Evolutionary conservation across 306 rosid species (phyloP).

Genomic region (Lathyrus tuberosus): DNA sequence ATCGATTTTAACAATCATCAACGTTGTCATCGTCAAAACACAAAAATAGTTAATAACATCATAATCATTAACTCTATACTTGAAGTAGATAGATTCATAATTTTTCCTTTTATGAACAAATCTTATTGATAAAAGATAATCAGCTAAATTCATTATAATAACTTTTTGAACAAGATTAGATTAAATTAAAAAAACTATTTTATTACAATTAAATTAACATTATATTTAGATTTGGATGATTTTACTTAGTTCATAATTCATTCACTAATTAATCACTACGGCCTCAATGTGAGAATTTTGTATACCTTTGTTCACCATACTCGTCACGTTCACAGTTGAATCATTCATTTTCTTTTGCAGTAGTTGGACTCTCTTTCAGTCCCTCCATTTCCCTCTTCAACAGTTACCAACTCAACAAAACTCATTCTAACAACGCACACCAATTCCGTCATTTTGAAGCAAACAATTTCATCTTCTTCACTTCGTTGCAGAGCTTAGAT

Average conservation of each 20-base stretch:
- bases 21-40: too few species aligned
- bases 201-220: too few species aligned
- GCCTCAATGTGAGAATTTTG: not conserved
- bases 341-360: not conserved
- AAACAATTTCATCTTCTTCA: not conserved
- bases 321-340: not conserved
- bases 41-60: too few species aligned
- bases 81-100: too few species aligned
- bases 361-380: not conserved
- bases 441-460: not conserved
- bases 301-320: not conserved
- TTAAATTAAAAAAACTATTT: too few species aligned
- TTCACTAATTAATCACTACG: not conserved
- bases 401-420: not conserved
- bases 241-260: not conserved
- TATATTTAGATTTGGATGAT: too few species aligned
- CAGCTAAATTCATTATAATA: too few species aligned
- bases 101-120: too few species aligned
- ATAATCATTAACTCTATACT: too few species aligned
- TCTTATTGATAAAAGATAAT: too few species aligned
- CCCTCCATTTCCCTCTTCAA: not conserved
- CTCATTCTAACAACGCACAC: not conserved
- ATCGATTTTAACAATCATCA: too few species aligned
- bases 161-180: too few species aligned
- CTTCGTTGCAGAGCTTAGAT: conserved; percentile 30